Percentiles rank a stretch among this genome's conserved stretches.
phyloP scores from a whole-genome alignment of 164 flowering plant species.

The Brasenia schreberi region DNA sequence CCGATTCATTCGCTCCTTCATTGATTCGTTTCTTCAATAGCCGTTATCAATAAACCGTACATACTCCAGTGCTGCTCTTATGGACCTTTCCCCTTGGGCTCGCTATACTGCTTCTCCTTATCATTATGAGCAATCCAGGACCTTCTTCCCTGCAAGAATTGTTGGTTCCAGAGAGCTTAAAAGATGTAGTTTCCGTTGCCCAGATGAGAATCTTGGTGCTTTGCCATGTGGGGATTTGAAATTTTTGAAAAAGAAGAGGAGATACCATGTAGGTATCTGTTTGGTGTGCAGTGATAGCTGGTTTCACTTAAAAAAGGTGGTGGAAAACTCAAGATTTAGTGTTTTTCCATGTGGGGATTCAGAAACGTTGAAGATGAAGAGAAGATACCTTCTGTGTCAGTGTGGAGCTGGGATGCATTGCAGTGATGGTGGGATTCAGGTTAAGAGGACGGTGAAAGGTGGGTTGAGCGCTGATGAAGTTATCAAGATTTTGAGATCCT shows the following conservation, averaged over 20 bases:
- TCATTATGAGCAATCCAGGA: background rate
- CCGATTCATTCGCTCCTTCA: background rate
- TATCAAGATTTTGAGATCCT: constrained; percentile 38
- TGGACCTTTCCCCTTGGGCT: background rate
- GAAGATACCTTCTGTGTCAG: constrained; percentile 18
- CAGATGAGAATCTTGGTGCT: constrained; percentile 16
- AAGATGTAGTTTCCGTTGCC: background rate
- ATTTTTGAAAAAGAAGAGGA: constrained; percentile 8
- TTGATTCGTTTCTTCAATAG: background rate
- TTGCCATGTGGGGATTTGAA: constrained; percentile 22
- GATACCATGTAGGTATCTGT: background rate
- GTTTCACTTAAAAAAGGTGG: background rate
- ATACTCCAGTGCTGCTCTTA: background rate
- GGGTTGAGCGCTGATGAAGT: constrained; percentile 36
- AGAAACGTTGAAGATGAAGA: constrained; percentile 13
- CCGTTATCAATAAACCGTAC: background rate
- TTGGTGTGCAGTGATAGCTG: background rate
- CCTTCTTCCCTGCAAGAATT: background rate
- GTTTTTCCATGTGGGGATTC: background rate
- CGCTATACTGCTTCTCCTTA: background rate
- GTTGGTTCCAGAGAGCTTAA: background rate
- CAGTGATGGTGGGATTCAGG: constrained; percentile 11
- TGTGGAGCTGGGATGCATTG: constrained; percentile 22
- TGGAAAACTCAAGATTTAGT: background rate
- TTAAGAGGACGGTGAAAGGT: constrained; percentile 12